These are phyloP conservation scores for Metarhizium robertsii DNA, from an alignment of 2,329 filamentous ascomycete species.

Conservation along the genomic window DNA sequence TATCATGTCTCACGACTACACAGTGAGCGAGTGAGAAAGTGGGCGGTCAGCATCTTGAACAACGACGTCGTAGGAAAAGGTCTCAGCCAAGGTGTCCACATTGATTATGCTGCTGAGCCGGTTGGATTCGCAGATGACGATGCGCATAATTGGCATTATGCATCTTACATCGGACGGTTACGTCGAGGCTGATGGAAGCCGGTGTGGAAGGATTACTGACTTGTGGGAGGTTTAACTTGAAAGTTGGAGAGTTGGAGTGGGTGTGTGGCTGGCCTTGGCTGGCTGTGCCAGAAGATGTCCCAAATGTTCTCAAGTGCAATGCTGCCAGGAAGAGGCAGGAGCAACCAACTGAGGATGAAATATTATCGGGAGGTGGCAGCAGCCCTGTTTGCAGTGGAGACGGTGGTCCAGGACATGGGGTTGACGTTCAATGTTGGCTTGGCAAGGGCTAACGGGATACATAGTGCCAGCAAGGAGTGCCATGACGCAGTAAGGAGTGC, in stretches of 20 bases:
- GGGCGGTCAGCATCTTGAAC: background rate
- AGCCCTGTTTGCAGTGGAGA: background rate
- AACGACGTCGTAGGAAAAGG: background rate
- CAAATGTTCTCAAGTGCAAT: background rate
- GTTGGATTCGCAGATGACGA: background rate
- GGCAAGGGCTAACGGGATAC: background rate
- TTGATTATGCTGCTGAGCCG: background rate
- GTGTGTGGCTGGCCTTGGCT: no score
- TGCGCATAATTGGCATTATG: background rate
- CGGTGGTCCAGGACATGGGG: background rate
- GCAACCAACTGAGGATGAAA: background rate
- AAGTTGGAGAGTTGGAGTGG: background rate
- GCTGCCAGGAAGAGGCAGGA: background rate
- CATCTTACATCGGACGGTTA: background rate
- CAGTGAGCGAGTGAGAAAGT: background rate
- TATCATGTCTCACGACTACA: background rate
- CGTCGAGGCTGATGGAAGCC: background rate
- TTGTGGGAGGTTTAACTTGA: background rate
- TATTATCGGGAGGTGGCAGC: no score
- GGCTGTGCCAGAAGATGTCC: background rate
- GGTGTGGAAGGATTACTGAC: constrained; percentile 1
- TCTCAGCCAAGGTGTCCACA: background rate
- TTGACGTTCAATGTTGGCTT: background rate
- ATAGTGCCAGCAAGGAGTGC: no score
- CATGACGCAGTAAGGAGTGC: no score